These are phyloP conservation scores for Xylaria palmicola DNA, from an alignment of 495 filamentous ascomycete genomes.

Conservation along the genomic window DNA sequence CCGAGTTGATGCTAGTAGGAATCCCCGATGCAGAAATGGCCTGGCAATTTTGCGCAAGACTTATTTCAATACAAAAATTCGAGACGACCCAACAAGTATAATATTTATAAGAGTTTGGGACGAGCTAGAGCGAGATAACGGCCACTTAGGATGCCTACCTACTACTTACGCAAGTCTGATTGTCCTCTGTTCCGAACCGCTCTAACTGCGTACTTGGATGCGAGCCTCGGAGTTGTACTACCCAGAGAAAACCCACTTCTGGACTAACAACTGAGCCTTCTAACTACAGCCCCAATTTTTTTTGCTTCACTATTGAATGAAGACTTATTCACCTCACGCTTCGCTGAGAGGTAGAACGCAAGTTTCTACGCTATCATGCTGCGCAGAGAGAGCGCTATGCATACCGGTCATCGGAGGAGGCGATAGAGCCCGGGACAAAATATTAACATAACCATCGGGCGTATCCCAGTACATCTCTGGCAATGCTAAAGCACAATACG, in stretches of 20 bases:
- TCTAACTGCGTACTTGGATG: background rate
- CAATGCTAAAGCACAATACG: background rate
- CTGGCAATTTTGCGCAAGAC: no score
- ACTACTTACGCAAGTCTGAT: no score
- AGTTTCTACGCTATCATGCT: background rate
- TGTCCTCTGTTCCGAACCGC: no score
- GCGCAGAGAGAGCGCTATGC: background rate
- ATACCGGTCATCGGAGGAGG: background rate
- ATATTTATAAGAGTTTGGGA: background rate
- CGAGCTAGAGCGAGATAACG: no score
- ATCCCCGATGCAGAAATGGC: no score
- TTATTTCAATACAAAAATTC: background rate
- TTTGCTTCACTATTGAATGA: background rate
- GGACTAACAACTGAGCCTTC: background rate
- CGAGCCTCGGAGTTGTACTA: background rate
- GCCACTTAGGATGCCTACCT: no score
- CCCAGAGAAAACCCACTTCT: background rate
- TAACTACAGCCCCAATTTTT: constrained; percentile 2
- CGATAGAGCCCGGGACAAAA: no score
- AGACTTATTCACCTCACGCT: background rate
- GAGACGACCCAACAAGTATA: background rate
- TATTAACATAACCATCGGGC: background rate
- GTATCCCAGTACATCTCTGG: background rate
- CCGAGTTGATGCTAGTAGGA: background rate
- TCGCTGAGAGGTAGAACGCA: background rate